Evolutionary conservation across 106 monocot genomes (phyloP).

Genomic region (Acanthochlamys bracteata): DNA sequence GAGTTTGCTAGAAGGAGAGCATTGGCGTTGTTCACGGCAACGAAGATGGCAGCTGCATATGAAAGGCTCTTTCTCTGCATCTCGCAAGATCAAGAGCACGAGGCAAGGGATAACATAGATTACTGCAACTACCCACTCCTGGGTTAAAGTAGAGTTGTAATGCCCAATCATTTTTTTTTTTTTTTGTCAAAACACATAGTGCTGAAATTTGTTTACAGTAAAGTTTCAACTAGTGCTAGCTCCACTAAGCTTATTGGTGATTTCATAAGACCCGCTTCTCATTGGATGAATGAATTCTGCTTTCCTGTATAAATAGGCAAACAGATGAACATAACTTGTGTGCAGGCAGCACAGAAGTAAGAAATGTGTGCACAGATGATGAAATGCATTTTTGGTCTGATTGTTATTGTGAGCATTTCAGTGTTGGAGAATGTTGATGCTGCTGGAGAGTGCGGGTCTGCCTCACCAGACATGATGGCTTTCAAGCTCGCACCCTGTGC

Average conservation of each 20-base stretch:
- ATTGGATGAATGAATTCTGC: no score
- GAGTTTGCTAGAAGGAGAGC: constrained; percentile 42
- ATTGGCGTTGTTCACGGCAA: constrained; percentile 37
- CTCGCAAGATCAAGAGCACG: constrained; percentile 7
- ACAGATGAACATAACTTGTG: no score
- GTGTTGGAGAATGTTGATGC: constrained; percentile 12
- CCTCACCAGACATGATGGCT: constrained; percentile 36
- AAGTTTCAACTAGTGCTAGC: no score
- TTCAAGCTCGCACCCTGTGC: constrained; percentile 44
- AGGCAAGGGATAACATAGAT: constrained; percentile 6
- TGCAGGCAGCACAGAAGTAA: not conserved
- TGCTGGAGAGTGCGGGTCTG: constrained; percentile 60
- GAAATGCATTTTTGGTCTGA: constrained; percentile 11
- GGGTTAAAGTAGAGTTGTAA: no score
- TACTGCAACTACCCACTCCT: constrained; percentile 65
- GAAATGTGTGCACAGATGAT: constrained; percentile 19
- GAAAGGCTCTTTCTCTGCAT: constrained; percentile 87
- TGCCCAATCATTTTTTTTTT: no score
- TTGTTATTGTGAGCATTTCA: constrained; percentile 9
- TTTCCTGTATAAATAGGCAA: no score
- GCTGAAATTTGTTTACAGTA: no score
- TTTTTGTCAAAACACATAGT: no score
- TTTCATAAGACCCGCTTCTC: no score
- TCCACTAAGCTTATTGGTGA: no score
- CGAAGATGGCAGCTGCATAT: constrained; percentile 68